Conservation (phyloP, 2,329 filamentous ascomycete species). For the Sclerotinia spermophila region DNA sequence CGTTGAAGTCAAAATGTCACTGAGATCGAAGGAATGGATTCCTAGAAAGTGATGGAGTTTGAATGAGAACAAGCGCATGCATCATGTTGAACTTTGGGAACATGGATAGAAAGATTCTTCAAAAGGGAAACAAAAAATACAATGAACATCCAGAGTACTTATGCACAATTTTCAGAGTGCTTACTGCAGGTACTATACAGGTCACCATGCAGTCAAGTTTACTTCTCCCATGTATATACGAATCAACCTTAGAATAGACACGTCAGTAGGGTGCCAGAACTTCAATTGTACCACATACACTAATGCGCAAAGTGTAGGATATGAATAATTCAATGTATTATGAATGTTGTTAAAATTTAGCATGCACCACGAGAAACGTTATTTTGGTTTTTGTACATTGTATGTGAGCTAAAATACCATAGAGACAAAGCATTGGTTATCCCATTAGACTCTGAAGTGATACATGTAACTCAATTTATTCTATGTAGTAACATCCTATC, state of each 20-base stretch:
- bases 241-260: neutral
- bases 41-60: neutral
- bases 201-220: neutral
- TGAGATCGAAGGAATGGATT: neutral
- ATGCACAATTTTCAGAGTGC: neutral
- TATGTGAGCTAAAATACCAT: neutral
- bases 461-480: neutral
- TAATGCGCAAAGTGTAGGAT: neutral
- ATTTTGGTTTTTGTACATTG: neutral
- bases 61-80: neutral
- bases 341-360: neutral
- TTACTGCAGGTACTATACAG: constrained; percentile 5
- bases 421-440: neutral
- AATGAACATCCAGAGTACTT: neutral
- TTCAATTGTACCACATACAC: neutral
- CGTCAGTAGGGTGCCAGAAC: neutral
- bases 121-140: neutral
- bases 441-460: neutral
- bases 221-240: neutral
- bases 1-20: neutral
- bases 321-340: neutral
- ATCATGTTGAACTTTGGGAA: neutral
- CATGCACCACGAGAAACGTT: neutral
- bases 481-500: neutral
- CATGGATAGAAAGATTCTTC: neutral